Percentiles rank a stretch among this genome's conserved stretches.
Evolutionary conservation across 1,139 yeast species (phyloP).

Genomic region (Blastobotrys proliferans): DNA sequence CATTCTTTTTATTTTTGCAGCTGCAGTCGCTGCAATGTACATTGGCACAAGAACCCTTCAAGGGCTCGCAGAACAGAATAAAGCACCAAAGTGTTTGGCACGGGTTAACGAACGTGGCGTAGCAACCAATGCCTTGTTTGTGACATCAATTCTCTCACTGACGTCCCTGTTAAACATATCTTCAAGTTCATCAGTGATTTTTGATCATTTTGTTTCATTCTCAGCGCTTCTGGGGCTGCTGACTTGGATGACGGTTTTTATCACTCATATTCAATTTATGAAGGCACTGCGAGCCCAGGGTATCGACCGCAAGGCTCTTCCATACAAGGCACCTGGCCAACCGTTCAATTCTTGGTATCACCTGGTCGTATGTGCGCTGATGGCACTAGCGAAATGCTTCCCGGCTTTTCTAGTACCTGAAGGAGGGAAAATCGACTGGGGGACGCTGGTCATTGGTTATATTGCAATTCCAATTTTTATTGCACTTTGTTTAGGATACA

Average conservation of each 20-base stretch:
- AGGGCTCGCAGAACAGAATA: constrained; percentile 57
- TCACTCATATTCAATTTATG: constrained; percentile 48
- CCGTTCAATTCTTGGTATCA: constrained; percentile 54
- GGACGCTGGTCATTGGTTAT: constrained; percentile 69
- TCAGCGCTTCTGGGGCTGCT: constrained; percentile 52
- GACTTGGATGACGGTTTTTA: constrained; percentile 51
- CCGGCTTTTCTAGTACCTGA: constrained; percentile 51
- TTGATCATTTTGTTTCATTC: constrained; percentile 51
- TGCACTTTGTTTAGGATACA: constrained; percentile 55
- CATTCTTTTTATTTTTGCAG: constrained; percentile 63
- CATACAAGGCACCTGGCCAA: constrained; percentile 49
- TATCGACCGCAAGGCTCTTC: constrained; percentile 43
- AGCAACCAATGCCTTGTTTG: constrained; percentile 50
- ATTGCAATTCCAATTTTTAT: constrained; percentile 69
- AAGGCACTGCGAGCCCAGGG: constrained; percentile 58
- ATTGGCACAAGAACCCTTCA: constrained; percentile 66
- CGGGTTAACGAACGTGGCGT: constrained; percentile 63
- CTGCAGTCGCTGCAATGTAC: constrained; percentile 70
- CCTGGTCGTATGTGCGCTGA: constrained; percentile 49
- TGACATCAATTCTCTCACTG: constrained; percentile 46
- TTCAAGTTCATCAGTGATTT: constrained; percentile 42
- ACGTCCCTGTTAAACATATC: constrained; percentile 55
- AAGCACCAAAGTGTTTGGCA: constrained; percentile 58
- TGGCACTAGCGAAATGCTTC: constrained; percentile 68
- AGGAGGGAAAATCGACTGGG: constrained; percentile 49